phyloP scores from a whole-genome alignment of 2,329 filamentous ascomycete genomes.

The Huntiella bhutanensis region DNA sequence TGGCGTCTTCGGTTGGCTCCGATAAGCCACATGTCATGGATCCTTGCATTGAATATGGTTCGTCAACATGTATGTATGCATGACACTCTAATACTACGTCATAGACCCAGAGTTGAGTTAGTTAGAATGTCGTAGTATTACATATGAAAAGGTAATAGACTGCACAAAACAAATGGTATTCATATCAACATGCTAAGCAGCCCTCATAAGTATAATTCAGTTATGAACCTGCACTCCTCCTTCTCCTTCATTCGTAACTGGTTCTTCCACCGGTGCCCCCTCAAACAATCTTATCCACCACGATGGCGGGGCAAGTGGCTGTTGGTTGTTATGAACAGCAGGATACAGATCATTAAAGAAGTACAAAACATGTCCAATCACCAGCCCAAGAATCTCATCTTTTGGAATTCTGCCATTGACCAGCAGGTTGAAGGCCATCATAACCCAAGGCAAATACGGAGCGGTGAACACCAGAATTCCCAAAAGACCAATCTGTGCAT shows the following conservation, averaged over 20 bases:
- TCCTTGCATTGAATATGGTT: too few relatives aligned
- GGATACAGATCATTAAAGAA: constrained; percentile 97
- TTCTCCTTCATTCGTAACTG: neutral
- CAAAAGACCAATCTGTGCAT: constrained; percentile 74
- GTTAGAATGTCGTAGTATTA: too few relatives aligned
- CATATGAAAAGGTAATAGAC: too few relatives aligned
- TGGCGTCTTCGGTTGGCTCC: too few relatives aligned
- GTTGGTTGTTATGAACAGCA: constrained; percentile 63
- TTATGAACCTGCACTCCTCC: constrained; percentile 16
- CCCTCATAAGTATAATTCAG: too few relatives aligned
- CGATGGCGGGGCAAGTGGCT: constrained; percentile 70
- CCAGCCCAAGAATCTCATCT: constrained; percentile 88
- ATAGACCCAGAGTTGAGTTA: too few relatives aligned
- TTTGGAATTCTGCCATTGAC: constrained; percentile 79
- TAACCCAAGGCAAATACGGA: constrained; percentile 86
- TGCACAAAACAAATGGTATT: too few relatives aligned
- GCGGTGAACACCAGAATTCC: constrained; percentile 82
- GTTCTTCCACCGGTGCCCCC: constrained; percentile 23
- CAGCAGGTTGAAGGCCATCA: constrained; percentile 84
- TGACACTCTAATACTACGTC: too few relatives aligned
- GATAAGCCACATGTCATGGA: too few relatives aligned
- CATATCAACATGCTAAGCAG: too few relatives aligned
- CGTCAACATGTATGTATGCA: too few relatives aligned
- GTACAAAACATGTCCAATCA: constrained; percentile 93
- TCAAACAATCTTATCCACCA: constrained; percentile 86